These are phyloP conservation scores for Calocera viscosa DNA, from an alignment of 768 basidiomycete genomes.

Conservation along the genomic window DNA sequence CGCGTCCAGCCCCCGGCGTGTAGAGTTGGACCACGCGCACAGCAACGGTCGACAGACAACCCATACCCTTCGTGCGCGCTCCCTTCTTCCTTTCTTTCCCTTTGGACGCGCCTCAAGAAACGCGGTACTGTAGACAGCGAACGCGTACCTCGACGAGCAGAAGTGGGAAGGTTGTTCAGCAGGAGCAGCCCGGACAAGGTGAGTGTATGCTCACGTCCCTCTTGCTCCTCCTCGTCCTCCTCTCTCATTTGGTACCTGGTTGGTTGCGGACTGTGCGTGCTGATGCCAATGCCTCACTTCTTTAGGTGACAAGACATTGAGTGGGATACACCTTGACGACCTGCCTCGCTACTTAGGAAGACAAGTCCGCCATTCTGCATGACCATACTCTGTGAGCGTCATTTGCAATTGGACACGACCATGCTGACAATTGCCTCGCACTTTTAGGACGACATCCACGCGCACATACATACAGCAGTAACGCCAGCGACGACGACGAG, in stretches of 20 bases:
- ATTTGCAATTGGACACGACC: not conserved
- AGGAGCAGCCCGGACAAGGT: not conserved
- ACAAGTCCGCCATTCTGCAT: too few relatives aligned
- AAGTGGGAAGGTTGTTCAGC: not conserved
- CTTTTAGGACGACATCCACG: not conserved
- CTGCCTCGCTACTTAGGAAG: not conserved
- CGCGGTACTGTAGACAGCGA: not conserved
- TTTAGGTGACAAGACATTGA: not conserved
- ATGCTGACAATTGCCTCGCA: not conserved
- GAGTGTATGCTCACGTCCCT: not conserved
- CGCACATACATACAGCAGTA: conserved; percentile 1
- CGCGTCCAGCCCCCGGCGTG: not conserved
- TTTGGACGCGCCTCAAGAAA: not conserved
- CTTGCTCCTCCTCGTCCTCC: not conserved
- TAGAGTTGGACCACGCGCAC: conserved; percentile 1
- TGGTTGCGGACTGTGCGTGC: not conserved
- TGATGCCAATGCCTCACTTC: not conserved
- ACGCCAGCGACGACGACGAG: not conserved
- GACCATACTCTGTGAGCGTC: not conserved
- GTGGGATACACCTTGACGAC: not conserved
- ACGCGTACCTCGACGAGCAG: not conserved
- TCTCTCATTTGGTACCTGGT: not conserved
- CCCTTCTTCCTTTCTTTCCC: not conserved
- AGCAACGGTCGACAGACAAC: not conserved
- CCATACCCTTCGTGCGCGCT: not conserved